These are phyloP conservation scores for Aureobasidium sp. DNA, from an alignment of 2,329 filamentous ascomycete species.

Conservation along the genomic window DNA sequence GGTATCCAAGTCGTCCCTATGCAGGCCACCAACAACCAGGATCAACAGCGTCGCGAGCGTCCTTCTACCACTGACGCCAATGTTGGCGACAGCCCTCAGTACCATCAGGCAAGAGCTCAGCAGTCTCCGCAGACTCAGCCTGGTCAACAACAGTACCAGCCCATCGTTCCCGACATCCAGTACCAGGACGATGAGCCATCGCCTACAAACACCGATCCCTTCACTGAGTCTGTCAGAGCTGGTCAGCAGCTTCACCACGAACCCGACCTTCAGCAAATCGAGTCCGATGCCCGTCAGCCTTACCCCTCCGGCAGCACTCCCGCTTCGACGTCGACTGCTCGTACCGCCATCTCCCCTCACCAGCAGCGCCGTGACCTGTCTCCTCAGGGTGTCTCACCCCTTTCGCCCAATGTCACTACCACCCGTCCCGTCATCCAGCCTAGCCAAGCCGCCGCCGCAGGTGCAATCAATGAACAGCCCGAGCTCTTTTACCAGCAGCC, in stretches of 20 bases:
- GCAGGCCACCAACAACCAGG: constrained; percentile 60
- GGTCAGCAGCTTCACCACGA: constrained; percentile 32
- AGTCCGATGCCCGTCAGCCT: constrained; percentile 27
- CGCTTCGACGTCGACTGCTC: constrained; percentile 17
- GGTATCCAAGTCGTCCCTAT: constrained; percentile 95
- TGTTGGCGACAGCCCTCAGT: constrained; percentile 19
- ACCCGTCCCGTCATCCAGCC: not conserved
- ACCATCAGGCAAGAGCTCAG: not conserved
- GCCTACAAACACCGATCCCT: constrained; percentile 56
- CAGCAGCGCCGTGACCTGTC: constrained; percentile 3
- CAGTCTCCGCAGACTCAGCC: constrained; percentile 4
- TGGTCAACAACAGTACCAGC: not conserved
- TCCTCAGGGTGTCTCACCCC: constrained; percentile 5
- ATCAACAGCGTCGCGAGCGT: constrained; percentile 33
- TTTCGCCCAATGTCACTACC: not conserved
- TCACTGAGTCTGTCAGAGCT: constrained; percentile 43
- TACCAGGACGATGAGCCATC: constrained; percentile 44
- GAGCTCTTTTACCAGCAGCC: constrained; percentile 42
- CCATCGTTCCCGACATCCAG: not conserved
- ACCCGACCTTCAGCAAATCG: constrained; percentile 30
- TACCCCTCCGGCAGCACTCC: constrained; percentile 22
- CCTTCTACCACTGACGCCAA: constrained; percentile 29
- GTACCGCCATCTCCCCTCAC: constrained; percentile 23
- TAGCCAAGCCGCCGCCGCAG: not conserved
- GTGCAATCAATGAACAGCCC: not conserved